phyloP scores from a whole-genome alignment of 306 rosid species.

The Geum urbanum region DNA sequence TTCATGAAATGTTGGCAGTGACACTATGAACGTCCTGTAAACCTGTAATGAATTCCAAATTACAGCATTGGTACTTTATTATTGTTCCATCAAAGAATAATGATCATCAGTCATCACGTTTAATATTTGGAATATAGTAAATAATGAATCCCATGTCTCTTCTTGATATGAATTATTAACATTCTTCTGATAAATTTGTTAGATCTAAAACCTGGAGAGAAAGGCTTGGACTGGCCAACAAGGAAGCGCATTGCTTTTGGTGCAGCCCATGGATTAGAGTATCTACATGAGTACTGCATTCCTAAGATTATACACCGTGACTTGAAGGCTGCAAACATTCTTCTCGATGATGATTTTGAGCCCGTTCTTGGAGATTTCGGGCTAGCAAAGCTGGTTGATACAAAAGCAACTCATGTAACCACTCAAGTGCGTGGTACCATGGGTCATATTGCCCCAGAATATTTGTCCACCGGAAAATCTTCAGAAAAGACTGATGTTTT shows the following conservation, averaged over 20 bases:
- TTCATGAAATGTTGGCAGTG: neutral
- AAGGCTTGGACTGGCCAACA: slow-evolving; percentile 53
- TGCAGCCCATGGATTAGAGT: slow-evolving; percentile 69
- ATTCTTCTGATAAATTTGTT: neutral
- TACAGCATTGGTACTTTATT: neutral
- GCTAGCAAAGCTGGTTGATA: slow-evolving; percentile 70
- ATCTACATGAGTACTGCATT: slow-evolving; percentile 81
- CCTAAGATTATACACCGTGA: slow-evolving; percentile 95
- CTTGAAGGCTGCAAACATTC: slow-evolving; percentile 90
- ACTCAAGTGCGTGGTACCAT: slow-evolving; percentile 94
- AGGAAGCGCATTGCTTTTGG: slow-evolving; percentile 53
- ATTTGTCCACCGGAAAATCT: slow-evolving; percentile 85
- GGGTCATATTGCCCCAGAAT: slow-evolving; percentile 98
- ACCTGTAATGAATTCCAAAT: neutral
- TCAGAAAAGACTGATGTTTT: slow-evolving; percentile 90
- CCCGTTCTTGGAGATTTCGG: slow-evolving; percentile 96
- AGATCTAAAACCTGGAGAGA: slow-evolving; percentile 56
- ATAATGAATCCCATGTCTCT: neutral
- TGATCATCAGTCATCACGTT: neutral
- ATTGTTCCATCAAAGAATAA: neutral
- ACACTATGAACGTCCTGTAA: neutral
- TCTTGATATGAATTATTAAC: neutral
- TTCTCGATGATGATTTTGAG: slow-evolving; percentile 77
- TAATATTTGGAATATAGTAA: neutral
- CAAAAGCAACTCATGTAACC: slow-evolving; percentile 76